These are phyloP conservation scores for Microascus cirrosus DNA, from an alignment of 2,329 filamentous ascomycete species.

Conservation along the genomic window DNA sequence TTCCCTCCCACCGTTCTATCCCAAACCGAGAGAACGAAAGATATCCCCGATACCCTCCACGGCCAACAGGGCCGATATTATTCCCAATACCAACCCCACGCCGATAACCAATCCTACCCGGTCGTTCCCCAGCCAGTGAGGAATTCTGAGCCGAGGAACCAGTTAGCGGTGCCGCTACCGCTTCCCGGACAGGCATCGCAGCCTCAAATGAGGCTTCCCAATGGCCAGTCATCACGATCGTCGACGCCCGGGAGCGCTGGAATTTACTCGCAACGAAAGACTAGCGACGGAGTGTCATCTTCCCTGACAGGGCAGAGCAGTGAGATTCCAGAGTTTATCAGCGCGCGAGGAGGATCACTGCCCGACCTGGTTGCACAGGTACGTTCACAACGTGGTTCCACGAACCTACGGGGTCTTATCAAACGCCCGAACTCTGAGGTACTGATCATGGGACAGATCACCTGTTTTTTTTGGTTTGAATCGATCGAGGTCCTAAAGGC, in stretches of 20 bases:
- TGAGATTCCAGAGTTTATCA: slow-evolving; percentile 8
- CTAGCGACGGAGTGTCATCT: slow-evolving; percentile 2
- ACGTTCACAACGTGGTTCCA: neutral
- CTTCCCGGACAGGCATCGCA: neutral
- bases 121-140: neutral
- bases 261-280: slow-evolving; percentile 3
- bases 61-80: slow-evolving; percentile 7
- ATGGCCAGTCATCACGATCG: slow-evolving; percentile 10
- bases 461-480: slow-evolving; percentile 97
- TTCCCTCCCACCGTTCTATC: slow-evolving; percentile 16
- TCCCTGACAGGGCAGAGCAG: slow-evolving; percentile 8
- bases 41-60: slow-evolving; percentile 8
- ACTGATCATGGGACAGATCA: slow-evolving; percentile 49
- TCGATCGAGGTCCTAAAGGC: slow-evolving; percentile 66
- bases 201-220: neutral
- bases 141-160: neutral
- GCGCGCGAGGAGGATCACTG: neutral
- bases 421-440: neutral
- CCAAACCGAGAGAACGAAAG: slow-evolving; percentile 20
- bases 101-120: neutral
- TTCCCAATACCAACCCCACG: slow-evolving; percentile 10
- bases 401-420: too few species aligned
- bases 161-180: neutral
- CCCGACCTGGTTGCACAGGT: slow-evolving; percentile 3
- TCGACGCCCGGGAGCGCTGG: slow-evolving; percentile 16